These are phyloP conservation scores for Geosmithia morbida DNA, from an alignment of 2,329 filamentous ascomycete genomes.

Conservation along the genomic window DNA sequence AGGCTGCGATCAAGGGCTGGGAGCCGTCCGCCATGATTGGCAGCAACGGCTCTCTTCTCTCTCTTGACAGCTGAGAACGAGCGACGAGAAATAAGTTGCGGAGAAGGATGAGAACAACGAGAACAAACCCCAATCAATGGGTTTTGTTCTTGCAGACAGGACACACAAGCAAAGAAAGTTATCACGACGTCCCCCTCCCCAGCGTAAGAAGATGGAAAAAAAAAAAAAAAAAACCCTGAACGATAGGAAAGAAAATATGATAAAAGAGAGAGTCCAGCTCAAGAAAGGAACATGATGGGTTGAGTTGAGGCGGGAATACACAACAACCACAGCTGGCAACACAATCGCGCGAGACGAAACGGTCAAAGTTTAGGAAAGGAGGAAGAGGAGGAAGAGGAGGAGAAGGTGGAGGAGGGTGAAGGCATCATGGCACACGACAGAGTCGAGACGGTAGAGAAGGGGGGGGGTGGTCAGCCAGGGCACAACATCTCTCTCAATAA, in stretches of 20 bases:
- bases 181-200: neutral
- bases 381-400: slow-evolving; percentile 1
- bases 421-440: neutral
- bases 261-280: slow-evolving; percentile 1
- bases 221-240: slow-evolving; percentile 1
- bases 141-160: neutral
- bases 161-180: neutral
- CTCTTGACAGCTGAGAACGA: neutral
- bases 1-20: slow-evolving; percentile 37
- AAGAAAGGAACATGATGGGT: slow-evolving; percentile 4
- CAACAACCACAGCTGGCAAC: neutral
- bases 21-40: slow-evolving; percentile 10
- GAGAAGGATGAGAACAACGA: neutral
- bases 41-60: neutral
- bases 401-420: neutral
- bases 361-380: slow-evolving; percentile 11
- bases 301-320: neutral
- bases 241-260: neutral
- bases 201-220: slow-evolving; percentile 11
- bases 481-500: neutral
- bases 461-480: neutral
- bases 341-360: slow-evolving; percentile 12
- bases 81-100: slow-evolving; percentile 1
- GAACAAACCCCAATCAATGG: neutral
- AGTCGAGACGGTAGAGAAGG: neutral